Conservation (phyloP, 768 basidiomycete genomes). For the Leccinum variicolor region DNA sequence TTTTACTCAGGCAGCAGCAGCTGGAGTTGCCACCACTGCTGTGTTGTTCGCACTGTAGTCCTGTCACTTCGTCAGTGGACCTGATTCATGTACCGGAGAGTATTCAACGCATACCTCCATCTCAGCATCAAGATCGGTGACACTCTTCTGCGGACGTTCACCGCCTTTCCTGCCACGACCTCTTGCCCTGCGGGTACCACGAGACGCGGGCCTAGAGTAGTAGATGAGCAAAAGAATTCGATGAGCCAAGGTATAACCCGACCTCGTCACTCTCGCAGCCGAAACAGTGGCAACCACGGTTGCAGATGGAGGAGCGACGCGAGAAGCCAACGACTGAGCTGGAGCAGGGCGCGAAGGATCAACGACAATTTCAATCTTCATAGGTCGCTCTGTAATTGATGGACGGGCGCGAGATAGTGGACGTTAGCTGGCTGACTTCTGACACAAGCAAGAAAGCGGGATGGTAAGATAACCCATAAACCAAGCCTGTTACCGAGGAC, state of each 20-base stretch:
- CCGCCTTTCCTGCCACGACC: conserved; percentile 40
- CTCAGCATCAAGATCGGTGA: conserved; percentile 92
- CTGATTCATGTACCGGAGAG: too few species aligned
- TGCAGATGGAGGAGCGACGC: conserved; percentile 72
- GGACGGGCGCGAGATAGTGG: conserved; percentile 33
- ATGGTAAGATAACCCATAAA: conserved; percentile 34
- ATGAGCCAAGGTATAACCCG: conserved; percentile 10
- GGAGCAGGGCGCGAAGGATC: conserved; percentile 71
- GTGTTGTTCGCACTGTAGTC: conserved; percentile 63
- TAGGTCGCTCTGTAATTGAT: conserved; percentile 77
- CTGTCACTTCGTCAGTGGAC: conserved; percentile 30
- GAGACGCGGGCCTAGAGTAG: conserved; percentile 28
- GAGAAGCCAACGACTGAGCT: conserved; percentile 67
- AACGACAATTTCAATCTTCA: conserved; percentile 98
- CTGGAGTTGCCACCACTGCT: conserved; percentile 44
- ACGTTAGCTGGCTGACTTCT: conserved; percentile 33
- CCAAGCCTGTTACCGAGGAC: conserved; percentile 22
- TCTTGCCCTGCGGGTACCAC: conserved; percentile 47
- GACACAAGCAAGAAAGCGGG: conserved; percentile 36
- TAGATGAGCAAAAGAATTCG: conserved; percentile 1
- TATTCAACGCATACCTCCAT: conserved; percentile 72
- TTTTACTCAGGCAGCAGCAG: conserved; percentile 24
- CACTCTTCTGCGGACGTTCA: conserved; percentile 74
- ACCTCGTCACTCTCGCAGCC: conserved; percentile 35
- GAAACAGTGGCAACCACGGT: conserved; percentile 21